phyloP scores from a whole-genome alignment of 2,329 filamentous ascomycete species.

The Nigrospora sphaerica region DNA sequence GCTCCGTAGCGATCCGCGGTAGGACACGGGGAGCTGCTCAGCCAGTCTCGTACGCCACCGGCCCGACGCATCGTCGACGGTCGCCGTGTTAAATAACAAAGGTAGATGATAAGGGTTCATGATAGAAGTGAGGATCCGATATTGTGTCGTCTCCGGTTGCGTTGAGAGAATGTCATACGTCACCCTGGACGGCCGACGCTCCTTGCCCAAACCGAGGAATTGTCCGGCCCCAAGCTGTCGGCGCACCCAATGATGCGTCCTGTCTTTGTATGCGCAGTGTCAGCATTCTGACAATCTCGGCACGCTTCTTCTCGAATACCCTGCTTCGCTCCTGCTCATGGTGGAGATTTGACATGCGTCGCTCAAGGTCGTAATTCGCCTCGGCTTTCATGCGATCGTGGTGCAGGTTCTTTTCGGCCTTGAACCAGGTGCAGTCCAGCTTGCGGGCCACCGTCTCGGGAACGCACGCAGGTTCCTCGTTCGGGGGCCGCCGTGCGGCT shows the following conservation, averaged over 20 bases:
- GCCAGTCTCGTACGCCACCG: no score
- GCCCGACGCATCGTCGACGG: no score
- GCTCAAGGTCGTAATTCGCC: constrained; percentile 35
- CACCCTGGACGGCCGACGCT: background rate
- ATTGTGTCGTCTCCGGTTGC: background rate
- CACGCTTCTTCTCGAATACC: constrained; percentile 40
- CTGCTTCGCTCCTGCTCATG: constrained; percentile 42
- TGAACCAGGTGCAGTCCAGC: constrained; percentile 41
- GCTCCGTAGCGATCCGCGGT: no score
- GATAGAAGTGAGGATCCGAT: no score
- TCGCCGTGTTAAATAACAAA: no score
- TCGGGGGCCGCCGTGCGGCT: constrained; percentile 27
- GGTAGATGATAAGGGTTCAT: no score
- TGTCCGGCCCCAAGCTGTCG: constrained; percentile 1
- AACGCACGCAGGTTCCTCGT: constrained; percentile 30
- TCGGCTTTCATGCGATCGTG: constrained; percentile 32
- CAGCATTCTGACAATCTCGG: constrained; percentile 36
- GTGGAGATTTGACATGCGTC: constrained; percentile 33
- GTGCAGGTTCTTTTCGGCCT: constrained; percentile 36
- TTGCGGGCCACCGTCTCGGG: constrained; percentile 30
- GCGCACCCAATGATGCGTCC: constrained; percentile 1
- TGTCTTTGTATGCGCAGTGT: constrained; percentile 10
- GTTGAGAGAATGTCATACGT: background rate
- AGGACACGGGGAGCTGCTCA: no score
- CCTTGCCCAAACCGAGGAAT: constrained; percentile 2